Evolutionary conservation across 768 basidiomycete species (phyloP).

Genomic region (Agrocybe praecox): DNA sequence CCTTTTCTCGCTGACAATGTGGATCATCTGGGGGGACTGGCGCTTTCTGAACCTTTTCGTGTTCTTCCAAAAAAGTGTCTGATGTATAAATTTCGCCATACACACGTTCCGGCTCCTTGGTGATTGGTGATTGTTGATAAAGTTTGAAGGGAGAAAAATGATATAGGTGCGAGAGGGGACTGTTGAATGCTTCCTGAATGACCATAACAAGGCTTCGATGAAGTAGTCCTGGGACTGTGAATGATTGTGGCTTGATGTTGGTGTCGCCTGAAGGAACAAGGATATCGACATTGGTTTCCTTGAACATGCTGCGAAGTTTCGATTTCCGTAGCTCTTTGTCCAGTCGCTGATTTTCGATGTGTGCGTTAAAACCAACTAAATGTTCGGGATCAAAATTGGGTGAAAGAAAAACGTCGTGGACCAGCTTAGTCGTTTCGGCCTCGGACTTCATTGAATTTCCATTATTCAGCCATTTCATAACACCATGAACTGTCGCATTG

Average conservation of each 20-base stretch:
- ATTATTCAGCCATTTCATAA: slow-evolving; percentile 29
- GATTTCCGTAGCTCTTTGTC: slow-evolving; percentile 11
- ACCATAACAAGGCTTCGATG: slow-evolving; percentile 24
- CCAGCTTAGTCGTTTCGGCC: slow-evolving; percentile 11
- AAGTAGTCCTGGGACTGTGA: slow-evolving; percentile 27
- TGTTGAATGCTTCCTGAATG: slow-evolving; percentile 22
- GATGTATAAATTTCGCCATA: slow-evolving; percentile 27
- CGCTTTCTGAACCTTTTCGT: slow-evolving; percentile 28
- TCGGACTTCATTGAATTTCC: slow-evolving; percentile 14
- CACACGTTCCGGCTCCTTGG: slow-evolving; percentile 16
- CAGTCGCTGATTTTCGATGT: slow-evolving; percentile 12
- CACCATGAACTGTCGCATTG: background rate
- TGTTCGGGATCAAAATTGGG: slow-evolving; percentile 15
- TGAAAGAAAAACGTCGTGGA: slow-evolving; percentile 19
- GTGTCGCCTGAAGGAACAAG: slow-evolving; percentile 28
- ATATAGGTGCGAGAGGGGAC: slow-evolving; percentile 17
- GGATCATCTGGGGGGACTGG: slow-evolving; percentile 23
- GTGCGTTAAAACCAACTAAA: slow-evolving; percentile 11
- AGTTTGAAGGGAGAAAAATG: slow-evolving; percentile 32
- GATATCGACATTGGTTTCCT: slow-evolving; percentile 21
- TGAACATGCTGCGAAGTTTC: slow-evolving; percentile 7
- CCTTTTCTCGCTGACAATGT: slow-evolving; percentile 26
- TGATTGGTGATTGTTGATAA: slow-evolving; percentile 14
- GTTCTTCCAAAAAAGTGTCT: slow-evolving; percentile 26
- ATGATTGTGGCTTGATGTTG: slow-evolving; percentile 13